Conservation (phyloP, 306 rosid species). For the Hippophae rhamnoides region DNA sequence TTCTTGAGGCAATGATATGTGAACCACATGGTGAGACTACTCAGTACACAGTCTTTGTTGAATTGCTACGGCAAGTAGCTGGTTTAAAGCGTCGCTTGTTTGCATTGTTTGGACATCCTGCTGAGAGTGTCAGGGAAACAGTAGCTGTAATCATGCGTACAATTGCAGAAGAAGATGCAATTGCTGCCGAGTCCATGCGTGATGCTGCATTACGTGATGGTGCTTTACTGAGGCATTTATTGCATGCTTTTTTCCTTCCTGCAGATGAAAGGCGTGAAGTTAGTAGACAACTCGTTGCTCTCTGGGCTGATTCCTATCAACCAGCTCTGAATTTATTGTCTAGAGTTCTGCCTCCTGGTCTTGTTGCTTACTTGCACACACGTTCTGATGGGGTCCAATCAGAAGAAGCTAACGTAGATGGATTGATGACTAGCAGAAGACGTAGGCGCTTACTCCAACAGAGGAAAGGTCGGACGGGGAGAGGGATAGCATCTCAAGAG, state of each 20-base stretch:
- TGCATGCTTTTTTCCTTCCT: constrained; percentile 86
- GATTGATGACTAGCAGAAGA: constrained; percentile 60
- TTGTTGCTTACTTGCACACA: constrained; percentile 96
- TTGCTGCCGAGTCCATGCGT: constrained; percentile 99
- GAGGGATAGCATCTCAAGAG: constrained; percentile 65
- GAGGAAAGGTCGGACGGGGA: constrained; percentile 75
- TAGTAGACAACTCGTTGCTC: constrained; percentile 96
- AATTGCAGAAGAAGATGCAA: constrained; percentile 99
- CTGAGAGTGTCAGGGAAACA: constrained; percentile 91
- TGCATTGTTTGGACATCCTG: constrained; percentile 98
- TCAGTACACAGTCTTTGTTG: constrained; percentile 87
- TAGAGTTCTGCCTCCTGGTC: constrained; percentile 96
- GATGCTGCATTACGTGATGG: constrained; percentile 99
- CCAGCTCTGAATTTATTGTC: constrained; percentile 87
- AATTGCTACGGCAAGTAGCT: constrained; percentile 94
- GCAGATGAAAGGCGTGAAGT: constrained; percentile 90
- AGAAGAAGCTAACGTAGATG: constrained; percentile 65
- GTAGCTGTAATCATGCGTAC: constrained; percentile 97
- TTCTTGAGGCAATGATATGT: constrained; percentile 96
- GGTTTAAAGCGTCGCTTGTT: constrained; percentile 95
- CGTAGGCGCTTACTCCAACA: constrained; percentile 77
- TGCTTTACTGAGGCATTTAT: constrained; percentile 85
- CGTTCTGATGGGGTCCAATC: constrained; percentile 58
- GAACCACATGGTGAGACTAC: constrained; percentile 98
- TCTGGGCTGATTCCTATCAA: constrained; percentile 98